These are phyloP conservation scores for Colletotrichum spaethianum DNA, from an alignment of 2,329 filamentous ascomycete genomes.

Conservation along the genomic window DNA sequence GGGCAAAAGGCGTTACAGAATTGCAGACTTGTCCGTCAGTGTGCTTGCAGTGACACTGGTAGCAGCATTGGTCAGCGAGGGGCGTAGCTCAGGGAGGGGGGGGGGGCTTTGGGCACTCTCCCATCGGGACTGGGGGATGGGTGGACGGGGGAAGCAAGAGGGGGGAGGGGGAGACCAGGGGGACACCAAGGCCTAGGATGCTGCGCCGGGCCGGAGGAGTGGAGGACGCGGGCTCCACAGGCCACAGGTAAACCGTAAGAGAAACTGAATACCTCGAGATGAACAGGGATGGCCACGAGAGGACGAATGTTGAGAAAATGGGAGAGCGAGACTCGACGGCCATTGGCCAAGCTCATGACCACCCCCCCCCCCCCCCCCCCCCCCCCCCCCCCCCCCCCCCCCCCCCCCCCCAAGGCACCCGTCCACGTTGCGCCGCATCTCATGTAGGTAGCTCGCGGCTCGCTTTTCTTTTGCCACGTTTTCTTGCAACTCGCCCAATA, in stretches of 20 bases:
- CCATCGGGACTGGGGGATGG: not conserved
- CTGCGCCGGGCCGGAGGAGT: not conserved
- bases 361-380: too few relatives aligned
- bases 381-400: too few relatives aligned
- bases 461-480: conserved; percentile 20
- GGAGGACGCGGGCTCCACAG: not conserved
- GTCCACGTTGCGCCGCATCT: not conserved
- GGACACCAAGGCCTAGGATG: not conserved
- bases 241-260: not conserved
- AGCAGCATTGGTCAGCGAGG: conserved; percentile 35
- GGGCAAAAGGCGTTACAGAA: conserved; percentile 40
- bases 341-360: not conserved
- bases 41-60: conserved; percentile 38
- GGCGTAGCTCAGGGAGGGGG: conserved; percentile 15
- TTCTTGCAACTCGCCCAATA: not conserved
- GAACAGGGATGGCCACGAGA: conserved; percentile 2
- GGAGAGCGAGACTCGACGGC: not conserved
- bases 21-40: conserved; percentile 39
- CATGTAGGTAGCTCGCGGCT: conserved; percentile 7
- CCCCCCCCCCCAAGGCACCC: too few relatives aligned
- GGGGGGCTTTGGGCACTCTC: not conserved
- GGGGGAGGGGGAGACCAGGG: not conserved
- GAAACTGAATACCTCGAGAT: not conserved
- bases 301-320: not conserved
- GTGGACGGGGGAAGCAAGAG: conserved; percentile 3